These are phyloP conservation scores for Pythium monospermum DNA, from an alignment of 352 stramenopile genomes.

Conservation along the genomic window DNA sequence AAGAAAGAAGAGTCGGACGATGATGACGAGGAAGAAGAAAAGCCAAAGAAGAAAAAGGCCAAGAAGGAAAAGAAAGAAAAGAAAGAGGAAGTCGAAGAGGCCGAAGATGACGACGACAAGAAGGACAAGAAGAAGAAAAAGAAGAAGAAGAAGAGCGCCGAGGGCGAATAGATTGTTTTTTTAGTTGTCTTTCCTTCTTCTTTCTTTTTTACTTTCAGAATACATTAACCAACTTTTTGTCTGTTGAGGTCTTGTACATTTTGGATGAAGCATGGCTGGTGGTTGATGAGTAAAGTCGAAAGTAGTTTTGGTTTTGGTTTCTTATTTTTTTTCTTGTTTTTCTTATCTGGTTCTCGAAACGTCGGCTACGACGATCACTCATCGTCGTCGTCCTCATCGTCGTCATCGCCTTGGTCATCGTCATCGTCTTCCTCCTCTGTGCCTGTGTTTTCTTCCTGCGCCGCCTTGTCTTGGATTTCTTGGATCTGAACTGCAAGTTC, in stretches of 20 bases:
- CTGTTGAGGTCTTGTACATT: background rate
- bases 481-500: slow-evolving; percentile 67
- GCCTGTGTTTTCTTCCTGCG: slow-evolving; percentile 41
- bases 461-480: slow-evolving; percentile 50
- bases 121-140: slow-evolving; percentile 38
- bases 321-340: too few relatives aligned
- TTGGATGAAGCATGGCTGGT: too few relatives aligned
- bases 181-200: slow-evolving; percentile 6
- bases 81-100: slow-evolving; percentile 84
- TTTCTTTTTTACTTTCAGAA: slow-evolving; percentile 12
- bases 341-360: too few relatives aligned
- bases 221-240: slow-evolving; percentile 18
- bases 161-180: slow-evolving; percentile 49
- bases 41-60: slow-evolving; percentile 33
- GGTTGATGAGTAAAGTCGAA: too few relatives aligned
- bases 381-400: slow-evolving; percentile 19
- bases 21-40: slow-evolving; percentile 52
- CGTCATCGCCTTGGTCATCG: slow-evolving; percentile 17
- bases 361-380: too few relatives aligned
- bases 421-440: slow-evolving; percentile 42
- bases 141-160: slow-evolving; percentile 38
- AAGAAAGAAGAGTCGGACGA: slow-evolving; percentile 51
- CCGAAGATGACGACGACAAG: slow-evolving; percentile 44
- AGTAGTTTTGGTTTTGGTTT: too few relatives aligned
- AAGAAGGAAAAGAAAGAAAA: slow-evolving; percentile 77